These are phyloP conservation scores for Penicillium sp. DNA, from an alignment of 2,329 filamentous ascomycete species.

Conservation along the genomic window DNA sequence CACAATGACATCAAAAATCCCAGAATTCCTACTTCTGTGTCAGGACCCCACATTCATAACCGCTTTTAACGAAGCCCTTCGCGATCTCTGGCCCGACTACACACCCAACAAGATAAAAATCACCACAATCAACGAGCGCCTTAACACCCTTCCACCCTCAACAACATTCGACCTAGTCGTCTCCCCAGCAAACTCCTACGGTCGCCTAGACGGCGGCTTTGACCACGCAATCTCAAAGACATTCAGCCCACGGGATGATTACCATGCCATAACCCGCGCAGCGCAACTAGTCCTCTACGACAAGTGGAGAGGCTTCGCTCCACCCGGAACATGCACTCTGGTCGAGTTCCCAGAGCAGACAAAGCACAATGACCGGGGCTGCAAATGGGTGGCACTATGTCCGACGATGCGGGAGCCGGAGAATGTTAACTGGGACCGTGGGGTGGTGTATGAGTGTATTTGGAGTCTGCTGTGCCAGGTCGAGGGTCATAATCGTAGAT, in stretches of 20 bases:
- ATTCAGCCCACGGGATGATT: slow-evolving; percentile 42
- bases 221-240: slow-evolving; percentile 52
- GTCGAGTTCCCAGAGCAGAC: slow-evolving; percentile 44
- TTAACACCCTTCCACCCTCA: slow-evolving; percentile 36
- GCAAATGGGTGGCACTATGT: slow-evolving; percentile 47
- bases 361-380: slow-evolving; percentile 41
- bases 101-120: slow-evolving; percentile 35
- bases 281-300: slow-evolving; percentile 47
- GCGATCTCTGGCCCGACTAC: slow-evolving; percentile 29
- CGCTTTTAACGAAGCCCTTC: slow-evolving; percentile 41
- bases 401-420: slow-evolving; percentile 52
- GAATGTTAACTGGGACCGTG: slow-evolving; percentile 47
- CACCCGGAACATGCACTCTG: slow-evolving; percentile 50
- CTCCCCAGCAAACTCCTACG: slow-evolving; percentile 55
- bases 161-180: slow-evolving; percentile 49
- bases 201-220: slow-evolving; percentile 52
- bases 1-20: slow-evolving; percentile 32
- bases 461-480: slow-evolving; percentile 51
- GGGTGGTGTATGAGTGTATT: slow-evolving; percentile 53
- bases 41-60: slow-evolving; percentile 36
- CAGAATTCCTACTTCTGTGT: slow-evolving; percentile 44
- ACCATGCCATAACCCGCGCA: slow-evolving; percentile 46
- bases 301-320: slow-evolving; percentile 49
- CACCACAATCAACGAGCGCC: slow-evolving; percentile 31
- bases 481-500: slow-evolving; percentile 44